Evolutionary conservation across 2,329 filamentous ascomycete genomes (phyloP).

Genomic region (Neonectria hederae): DNA sequence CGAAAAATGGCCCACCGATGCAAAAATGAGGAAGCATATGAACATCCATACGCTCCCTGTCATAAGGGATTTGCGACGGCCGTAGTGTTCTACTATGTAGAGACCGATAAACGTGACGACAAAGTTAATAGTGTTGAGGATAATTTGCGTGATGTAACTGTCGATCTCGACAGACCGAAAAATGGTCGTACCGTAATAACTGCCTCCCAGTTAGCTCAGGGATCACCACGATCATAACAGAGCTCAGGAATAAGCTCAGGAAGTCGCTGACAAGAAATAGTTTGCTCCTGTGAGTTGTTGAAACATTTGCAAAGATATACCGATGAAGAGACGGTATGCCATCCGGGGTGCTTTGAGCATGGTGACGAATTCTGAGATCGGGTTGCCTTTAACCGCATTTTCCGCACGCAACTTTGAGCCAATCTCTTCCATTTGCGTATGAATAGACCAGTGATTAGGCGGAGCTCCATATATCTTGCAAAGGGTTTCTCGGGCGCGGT

Average conservation of each 20-base stretch:
- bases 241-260: conserved; percentile 58
- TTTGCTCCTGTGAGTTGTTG: conserved; percentile 65
- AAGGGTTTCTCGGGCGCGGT: conserved; percentile 58
- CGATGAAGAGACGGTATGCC: conserved; percentile 69
- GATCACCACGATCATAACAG: no score
- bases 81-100: conserved; percentile 75
- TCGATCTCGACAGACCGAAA: conserved; percentile 59
- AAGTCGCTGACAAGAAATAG: neutral
- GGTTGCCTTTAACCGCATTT: conserved; percentile 49
- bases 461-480: conserved; percentile 59
- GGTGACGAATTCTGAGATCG: conserved; percentile 59
- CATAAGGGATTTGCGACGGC: conserved; percentile 71
- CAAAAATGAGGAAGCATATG: conserved; percentile 68
- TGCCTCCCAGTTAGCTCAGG: no score
- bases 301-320: conserved; percentile 69
- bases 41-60: conserved; percentile 70
- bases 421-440: conserved; percentile 63
- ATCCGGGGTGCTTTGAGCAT: conserved; percentile 73
- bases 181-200: conserved; percentile 67
- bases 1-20: conserved; percentile 61
- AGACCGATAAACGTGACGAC: conserved; percentile 72
- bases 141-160: conserved; percentile 73
- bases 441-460: conserved; percentile 55
- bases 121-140: conserved; percentile 74
- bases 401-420: conserved; percentile 63